Evolutionary conservation across 164 flowering plant genomes (phyloP), one percentile per base, ranked within the genome.

Genomic region (Macadamia integrifolia): DNA sequence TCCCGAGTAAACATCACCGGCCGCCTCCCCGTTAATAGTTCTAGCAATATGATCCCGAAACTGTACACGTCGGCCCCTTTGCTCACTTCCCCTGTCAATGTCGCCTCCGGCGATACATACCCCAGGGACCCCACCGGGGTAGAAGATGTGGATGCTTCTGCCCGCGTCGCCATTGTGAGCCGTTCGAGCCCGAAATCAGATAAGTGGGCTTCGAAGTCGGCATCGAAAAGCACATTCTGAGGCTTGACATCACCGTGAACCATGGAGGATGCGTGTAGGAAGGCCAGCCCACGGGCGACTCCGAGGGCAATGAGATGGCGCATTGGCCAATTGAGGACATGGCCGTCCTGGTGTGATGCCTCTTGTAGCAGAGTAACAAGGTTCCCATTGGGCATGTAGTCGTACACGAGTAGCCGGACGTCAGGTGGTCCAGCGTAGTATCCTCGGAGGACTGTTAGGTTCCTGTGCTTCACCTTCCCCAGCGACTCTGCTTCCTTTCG

Each of bases 391-490:
- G 98, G 40, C 40, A 35, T 35, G 40, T 35, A 35, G 5, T 35
- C 40, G 40, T 35, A 35, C 40, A 35, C 40, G 96, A 96, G 90
- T 92, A 93, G 93, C 6, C 94, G 78, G 13, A 83, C 67, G 50
- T 86, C 89, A 0, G 93, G 94, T n/a, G 88, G 84, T 3, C 92
- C 96, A 0, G 85, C 82, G 64, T 86, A 89, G 72, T 91, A 93
- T n/a, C 98, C 98, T 0, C 97, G 88, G n/a, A 91, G 82, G 58
- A 91, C 98, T 2, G 96, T 93, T 58, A 93, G 61, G 66, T 93
- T 93, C 9, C 96, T 79, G 71, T 93, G 97, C 77, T 80, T 86
- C 52, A 93, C 83, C 63, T 79, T 85, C 52, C 97, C 94, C 0
- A 93, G 80, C n/a, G 78, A 70, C 62, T 88, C 98, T 0, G 98